A percentile compares a stretch with the other conserved stretches of the same genome.
Conservation (phyloP, 2,329 filamentous ascomycete species). For the Exserohilum rostratum region DNA sequence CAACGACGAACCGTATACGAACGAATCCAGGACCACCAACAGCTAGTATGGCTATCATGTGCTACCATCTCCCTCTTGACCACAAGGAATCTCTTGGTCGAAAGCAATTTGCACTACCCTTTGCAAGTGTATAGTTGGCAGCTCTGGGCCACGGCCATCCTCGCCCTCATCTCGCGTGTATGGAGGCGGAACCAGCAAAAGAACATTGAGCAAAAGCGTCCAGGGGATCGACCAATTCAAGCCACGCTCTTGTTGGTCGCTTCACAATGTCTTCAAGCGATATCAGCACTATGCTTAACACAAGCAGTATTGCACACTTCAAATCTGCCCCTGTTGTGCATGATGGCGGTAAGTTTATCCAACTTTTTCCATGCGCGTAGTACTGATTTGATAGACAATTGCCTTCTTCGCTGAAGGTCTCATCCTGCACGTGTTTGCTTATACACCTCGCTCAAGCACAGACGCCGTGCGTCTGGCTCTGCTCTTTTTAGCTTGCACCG, state of each 20-base stretch:
- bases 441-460: constrained; percentile 10
- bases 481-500: constrained; percentile 21
- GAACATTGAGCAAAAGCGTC: not conserved
- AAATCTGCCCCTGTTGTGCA: constrained; percentile 38
- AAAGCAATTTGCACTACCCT: constrained; percentile 34
- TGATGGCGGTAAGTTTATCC: constrained; percentile 37
- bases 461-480: constrained; percentile 23
- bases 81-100: constrained; percentile 29
- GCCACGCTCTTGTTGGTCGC: constrained; percentile 5
- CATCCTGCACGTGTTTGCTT: constrained; percentile 13
- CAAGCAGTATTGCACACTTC: constrained; percentile 41
- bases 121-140: constrained; percentile 22
- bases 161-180: constrained; percentile 4
- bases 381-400: constrained; percentile 19
- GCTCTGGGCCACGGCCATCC: constrained; percentile 12
- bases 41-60: constrained; percentile 23
- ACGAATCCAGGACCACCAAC: constrained; percentile 8
- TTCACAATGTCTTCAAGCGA: constrained; percentile 18
- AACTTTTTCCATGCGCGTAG: not conserved
- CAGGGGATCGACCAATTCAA: not conserved
- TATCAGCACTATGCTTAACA: constrained; percentile 30
- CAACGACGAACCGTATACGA: constrained; percentile 1
- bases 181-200: constrained; percentile 1
- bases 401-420: constrained; percentile 25
- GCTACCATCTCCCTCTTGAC: constrained; percentile 27